These are phyloP conservation scores for Colletotrichum tanaceti DNA, from an alignment of 2,329 filamentous ascomycete genomes.

Conservation along the genomic window DNA sequence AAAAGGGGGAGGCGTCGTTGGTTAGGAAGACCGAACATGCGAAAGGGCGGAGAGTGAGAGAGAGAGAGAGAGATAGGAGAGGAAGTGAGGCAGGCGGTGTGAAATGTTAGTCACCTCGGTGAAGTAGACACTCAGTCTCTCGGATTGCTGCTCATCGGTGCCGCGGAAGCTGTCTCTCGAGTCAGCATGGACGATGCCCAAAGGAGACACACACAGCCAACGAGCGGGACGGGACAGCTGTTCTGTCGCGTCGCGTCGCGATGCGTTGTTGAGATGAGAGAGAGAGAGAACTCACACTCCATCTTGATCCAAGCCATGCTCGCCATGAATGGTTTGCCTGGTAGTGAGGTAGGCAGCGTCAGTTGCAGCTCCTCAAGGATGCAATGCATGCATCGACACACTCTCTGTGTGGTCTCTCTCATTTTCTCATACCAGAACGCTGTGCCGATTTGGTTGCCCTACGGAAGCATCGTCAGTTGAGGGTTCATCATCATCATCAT, in stretches of 20 bases:
- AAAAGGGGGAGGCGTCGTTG: no score
- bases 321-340: conserved; percentile 84
- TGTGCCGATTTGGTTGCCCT: conserved; percentile 99
- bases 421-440: conserved; percentile 87
- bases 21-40: no score
- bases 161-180: conserved; percentile 81
- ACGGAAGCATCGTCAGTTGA: conserved; percentile 43
- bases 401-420: no score
- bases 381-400: conserved; percentile 1
- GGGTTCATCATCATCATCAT: no score
- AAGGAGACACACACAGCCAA: neutral
- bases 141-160: conserved; percentile 96
- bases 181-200: conserved; percentile 32
- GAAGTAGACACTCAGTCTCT: conserved; percentile 99
- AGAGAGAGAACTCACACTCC: conserved; percentile 87
- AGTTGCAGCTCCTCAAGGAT: conserved; percentile 46
- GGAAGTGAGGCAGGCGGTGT: neutral
- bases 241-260: neutral
- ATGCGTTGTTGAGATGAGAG: no score
- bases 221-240: neutral
- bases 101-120: conserved; percentile 65
- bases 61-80: neutral
- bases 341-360: conserved; percentile 46
- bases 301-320: conserved; percentile 96
- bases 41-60: no score